Conservation (phyloP, 1,284 basidiomycete species). For the Rhizopogon hawkerae region DNA sequence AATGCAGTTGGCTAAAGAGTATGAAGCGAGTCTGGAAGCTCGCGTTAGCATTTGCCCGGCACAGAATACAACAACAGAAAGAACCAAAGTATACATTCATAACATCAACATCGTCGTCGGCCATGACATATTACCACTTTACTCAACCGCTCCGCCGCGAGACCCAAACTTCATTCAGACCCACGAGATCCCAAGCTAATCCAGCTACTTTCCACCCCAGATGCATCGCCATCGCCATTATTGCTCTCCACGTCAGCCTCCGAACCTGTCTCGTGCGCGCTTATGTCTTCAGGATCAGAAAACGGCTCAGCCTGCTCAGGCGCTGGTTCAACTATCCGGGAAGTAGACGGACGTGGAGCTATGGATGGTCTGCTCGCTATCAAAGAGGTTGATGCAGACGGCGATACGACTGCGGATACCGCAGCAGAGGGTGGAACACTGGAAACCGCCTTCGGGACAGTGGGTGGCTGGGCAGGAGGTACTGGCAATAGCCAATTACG, state of each 20-base stretch:
- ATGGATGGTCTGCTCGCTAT: slow-evolving; percentile 8
- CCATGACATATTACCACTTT: neutral
- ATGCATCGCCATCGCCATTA: slow-evolving; percentile 35
- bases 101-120: neutral
- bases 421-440: slow-evolving; percentile 14
- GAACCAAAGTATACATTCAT: neutral
- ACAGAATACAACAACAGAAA: neutral
- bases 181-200: slow-evolving; percentile 40
- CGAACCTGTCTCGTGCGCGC: slow-evolving; percentile 36
- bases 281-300: slow-evolving; percentile 8
- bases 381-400: neutral
- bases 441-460: slow-evolving; percentile 14
- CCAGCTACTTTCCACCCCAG: slow-evolving; percentile 52
- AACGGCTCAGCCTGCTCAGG: slow-evolving; percentile 6
- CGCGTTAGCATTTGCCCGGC: neutral
- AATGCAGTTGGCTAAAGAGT: neutral
- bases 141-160: neutral
- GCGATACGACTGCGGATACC: slow-evolving; percentile 4
- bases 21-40: neutral
- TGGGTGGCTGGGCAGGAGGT: slow-evolving; percentile 25
- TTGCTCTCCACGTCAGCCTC: slow-evolving; percentile 64
- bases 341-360: neutral
- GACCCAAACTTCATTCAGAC: slow-evolving; percentile 13
- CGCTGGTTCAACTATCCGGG: neutral
- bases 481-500: slow-evolving; percentile 51